Conservation (phyloP, 306 rosid genomes). For the Lathyrus oleraceus region DNA sequence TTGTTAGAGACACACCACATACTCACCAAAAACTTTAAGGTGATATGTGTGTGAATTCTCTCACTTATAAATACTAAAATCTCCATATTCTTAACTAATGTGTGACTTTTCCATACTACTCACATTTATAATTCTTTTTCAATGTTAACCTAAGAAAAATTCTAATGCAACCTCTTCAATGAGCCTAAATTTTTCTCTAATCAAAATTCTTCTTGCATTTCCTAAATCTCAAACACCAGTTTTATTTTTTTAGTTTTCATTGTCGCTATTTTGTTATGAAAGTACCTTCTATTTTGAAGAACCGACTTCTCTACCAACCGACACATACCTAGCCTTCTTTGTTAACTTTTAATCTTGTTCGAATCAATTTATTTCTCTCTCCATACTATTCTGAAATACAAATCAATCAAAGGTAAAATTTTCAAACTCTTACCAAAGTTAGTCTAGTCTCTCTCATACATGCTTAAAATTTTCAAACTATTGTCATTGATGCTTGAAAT, state of each 20-base stretch:
- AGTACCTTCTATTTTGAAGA: conserved; percentile 48
- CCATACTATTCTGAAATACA: conserved; percentile 40
- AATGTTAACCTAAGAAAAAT: too few relatives aligned
- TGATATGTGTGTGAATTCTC: too few relatives aligned
- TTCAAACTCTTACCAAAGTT: background rate
- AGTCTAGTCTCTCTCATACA: background rate
- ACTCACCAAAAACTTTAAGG: too few relatives aligned
- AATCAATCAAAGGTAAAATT: conserved; percentile 14
- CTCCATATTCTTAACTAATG: too few relatives aligned
- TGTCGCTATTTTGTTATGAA: conserved; percentile 17
- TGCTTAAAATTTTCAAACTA: background rate
- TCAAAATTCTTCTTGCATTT: conserved; percentile 28
- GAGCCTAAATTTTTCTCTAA: conserved; percentile 9
- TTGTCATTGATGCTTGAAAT: too few relatives aligned
- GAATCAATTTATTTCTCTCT: conserved; percentile 44
- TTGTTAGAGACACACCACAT: too few relatives aligned
- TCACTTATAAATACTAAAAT: too few relatives aligned
- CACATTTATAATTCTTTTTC: too few relatives aligned
- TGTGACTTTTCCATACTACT: too few relatives aligned
- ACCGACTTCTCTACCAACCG: conserved; percentile 48
- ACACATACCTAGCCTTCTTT: conserved; percentile 39
- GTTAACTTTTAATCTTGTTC: conserved; percentile 44
- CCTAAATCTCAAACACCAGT: conserved; percentile 40
- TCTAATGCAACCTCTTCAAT: conserved; percentile 56
- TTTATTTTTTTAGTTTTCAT: background rate